A percentile compares a stretch with the other conserved stretches of the same genome.
These are phyloP conservation scores for Dipteronia sinensis DNA, from an alignment of 345 rosid species.

Conservation along the genomic window DNA sequence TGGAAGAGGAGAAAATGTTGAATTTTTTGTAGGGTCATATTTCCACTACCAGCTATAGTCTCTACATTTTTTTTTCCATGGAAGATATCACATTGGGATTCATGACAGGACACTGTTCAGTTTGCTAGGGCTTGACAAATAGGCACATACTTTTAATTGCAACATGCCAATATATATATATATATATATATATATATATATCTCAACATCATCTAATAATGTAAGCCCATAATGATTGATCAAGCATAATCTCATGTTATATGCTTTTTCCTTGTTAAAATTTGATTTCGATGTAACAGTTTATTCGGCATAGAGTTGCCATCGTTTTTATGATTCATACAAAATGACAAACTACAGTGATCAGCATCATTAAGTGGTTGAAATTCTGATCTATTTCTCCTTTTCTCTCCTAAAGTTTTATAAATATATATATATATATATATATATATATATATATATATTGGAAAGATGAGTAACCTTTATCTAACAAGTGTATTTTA, in stretches of 20 bases:
- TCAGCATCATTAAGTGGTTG: neutral
- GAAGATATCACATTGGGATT: neutral
- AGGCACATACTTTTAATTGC: neutral
- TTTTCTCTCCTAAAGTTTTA: too few relatives aligned
- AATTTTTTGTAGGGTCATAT: neutral
- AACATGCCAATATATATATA: too few relatives aligned
- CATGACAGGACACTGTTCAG: neutral
- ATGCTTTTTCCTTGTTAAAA: too few relatives aligned
- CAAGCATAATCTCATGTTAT: too few relatives aligned
- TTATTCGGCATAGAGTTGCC: too few relatives aligned
- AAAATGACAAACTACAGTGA: neutral
- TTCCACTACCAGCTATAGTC: neutral
- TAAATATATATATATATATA: too few relatives aligned
- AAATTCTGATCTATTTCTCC: neutral
- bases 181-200: too few relatives aligned
- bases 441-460: too few relatives aligned
- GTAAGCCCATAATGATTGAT: too few relatives aligned
- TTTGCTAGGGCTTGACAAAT: neutral
- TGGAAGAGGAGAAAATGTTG: neutral
- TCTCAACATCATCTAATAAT: neutral
- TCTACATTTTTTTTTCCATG: neutral
- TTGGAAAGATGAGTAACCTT: neutral
- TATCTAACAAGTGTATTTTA: neutral
- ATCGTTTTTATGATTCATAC: too few relatives aligned
- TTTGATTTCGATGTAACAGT: too few relatives aligned